Conservation (phyloP, 1,139 yeast species). For the Nakaseomyces uthaithaninus region DNA sequence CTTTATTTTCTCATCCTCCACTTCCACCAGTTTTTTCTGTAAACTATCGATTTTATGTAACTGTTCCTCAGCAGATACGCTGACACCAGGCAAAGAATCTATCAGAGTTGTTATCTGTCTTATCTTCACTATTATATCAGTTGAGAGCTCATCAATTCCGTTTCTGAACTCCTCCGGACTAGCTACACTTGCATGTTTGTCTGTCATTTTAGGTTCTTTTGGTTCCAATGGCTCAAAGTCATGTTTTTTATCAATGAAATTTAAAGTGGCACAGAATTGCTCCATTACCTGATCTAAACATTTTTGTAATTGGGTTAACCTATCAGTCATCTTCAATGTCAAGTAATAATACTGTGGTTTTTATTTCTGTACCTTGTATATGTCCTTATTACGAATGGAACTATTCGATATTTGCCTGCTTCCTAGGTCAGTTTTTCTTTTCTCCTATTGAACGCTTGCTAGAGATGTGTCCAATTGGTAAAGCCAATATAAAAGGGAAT, state of each 20-base stretch:
- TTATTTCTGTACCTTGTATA: too few species aligned
- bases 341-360: neutral
- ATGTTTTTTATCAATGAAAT: conserved; percentile 71
- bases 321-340: conserved; percentile 44
- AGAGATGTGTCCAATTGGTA: too few species aligned
- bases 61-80: conserved; percentile 72
- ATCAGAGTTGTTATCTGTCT: conserved; percentile 81
- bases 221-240: conserved; percentile 43
- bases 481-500: too few species aligned
- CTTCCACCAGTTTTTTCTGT: conserved; percentile 52
- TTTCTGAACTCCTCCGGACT: conserved; percentile 46
- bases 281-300: conserved; percentile 88
- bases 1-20: conserved; percentile 51
- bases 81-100: conserved; percentile 88
- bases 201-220: conserved; percentile 45
- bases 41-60: conserved; percentile 54
- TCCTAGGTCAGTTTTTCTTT: too few species aligned
- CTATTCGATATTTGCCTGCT: too few species aligned
- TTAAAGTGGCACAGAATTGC: conserved; percentile 84
- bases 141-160: conserved; percentile 64
- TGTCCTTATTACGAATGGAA: too few species aligned
- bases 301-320: conserved; percentile 84
- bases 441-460: too few species aligned
- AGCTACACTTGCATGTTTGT: conserved; percentile 37
- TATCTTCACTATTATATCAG: conserved; percentile 76